Conservation (phyloP, 23 red algal genomes). For the Gracilaria caudata region DNA sequence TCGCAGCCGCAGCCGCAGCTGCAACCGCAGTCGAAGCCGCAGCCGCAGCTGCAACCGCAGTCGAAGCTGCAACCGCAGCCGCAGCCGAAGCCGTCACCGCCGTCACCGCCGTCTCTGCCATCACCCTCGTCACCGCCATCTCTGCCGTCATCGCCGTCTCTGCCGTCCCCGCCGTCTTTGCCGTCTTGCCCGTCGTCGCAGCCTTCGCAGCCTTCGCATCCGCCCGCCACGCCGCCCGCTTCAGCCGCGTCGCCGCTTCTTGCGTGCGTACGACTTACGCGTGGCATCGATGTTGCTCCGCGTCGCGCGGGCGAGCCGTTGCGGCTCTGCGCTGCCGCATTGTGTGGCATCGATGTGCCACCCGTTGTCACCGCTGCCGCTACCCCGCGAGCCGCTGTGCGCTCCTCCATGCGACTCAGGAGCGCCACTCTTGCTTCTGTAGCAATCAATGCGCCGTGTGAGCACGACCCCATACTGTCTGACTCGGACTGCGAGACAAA, state of each 20-base stretch:
- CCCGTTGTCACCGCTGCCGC: too few species aligned
- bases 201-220: too few species aligned
- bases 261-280: neutral
- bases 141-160: neutral
- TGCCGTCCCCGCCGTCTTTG: neutral
- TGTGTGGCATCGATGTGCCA: too few species aligned
- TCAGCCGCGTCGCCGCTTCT: neutral
- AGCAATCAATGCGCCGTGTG: neutral
- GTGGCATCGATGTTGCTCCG: neutral
- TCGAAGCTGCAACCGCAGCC: neutral
- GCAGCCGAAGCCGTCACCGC: too few species aligned
- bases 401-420: neutral
- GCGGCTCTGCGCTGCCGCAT: too few species aligned
- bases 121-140: neutral
- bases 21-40: neutral
- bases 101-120: neutral
- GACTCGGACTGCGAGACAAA: conserved; percentile 2
- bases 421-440: neutral
- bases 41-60: too few species aligned
- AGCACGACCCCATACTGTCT: neutral
- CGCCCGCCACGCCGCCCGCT: neutral
- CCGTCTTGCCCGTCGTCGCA: neutral
- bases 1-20: too few species aligned
- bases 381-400: neutral
- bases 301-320: neutral